Base-by-base conservation (phyloP, 768 basidiomycete species). In the Terana coerulea region DNA sequence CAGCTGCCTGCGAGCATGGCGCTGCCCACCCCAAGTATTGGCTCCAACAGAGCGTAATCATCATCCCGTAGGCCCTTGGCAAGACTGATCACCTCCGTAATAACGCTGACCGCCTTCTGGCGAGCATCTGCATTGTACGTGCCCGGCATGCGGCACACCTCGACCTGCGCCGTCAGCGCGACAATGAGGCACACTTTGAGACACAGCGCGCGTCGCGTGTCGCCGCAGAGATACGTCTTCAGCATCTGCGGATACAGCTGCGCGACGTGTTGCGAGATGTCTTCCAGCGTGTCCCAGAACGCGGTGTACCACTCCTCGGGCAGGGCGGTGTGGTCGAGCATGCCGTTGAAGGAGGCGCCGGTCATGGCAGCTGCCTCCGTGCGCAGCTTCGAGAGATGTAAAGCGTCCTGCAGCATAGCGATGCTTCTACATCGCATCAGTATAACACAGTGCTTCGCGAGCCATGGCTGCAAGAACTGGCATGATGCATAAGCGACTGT, bases 201-300 rank as follows among this genome's bases (percentile, higher is more conserved):
- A 42, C 53, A 52, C 29, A 62, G 50, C 31, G 53, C 50, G 30
- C 34, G 30, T 28, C 52, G 39, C 44, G 49, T 49, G 36, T 60
- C 55, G 17, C 37, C 35, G 46, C 45, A 45, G 37, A 60, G 57
- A 29, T 55, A 57, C 53, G 59, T 30, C 49, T 56, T 57, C 28
- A 64, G 58, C 61, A 59, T 58, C 35, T 55, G 48, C 10, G 51
- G 44, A 11, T 49, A 53, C 17, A 64, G 47, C 29, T 48, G 42
- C 12, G 58, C 25, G 51, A 49, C 35, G 51, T 62, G 61, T 33
- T 54, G 51, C 26, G 54, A 33, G 26, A 55, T 47, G 24, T 62
- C 58, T 29, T 60, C 58, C n/a, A 64, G 52, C 11, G 57, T 52
- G 24, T 55, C 48, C 61, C 60, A 64, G 55, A 62, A 64, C 12